Percentiles rank a stretch among this genome's conserved stretches.
phyloP scores from a whole-genome alignment of 495 filamentous ascomycete species.

The Penicillium coffeae region DNA sequence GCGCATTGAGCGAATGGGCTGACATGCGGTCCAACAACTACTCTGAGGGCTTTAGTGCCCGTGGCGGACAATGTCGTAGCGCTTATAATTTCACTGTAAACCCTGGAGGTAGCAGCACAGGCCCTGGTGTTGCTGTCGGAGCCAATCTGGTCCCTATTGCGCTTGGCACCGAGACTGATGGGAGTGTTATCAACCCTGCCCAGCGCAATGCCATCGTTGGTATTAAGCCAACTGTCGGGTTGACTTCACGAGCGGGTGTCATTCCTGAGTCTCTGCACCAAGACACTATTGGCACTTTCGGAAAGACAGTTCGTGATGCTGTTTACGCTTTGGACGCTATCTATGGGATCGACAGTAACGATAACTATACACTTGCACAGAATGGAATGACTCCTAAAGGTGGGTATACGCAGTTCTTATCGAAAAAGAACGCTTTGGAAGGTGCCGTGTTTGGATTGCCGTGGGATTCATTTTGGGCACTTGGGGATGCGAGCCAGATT shows the following conservation, averaged over 20 bases:
- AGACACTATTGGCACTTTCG: constrained; percentile 66
- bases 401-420: constrained; percentile 55
- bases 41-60: constrained; percentile 63
- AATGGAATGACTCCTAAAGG: constrained; percentile 46
- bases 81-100: constrained; percentile 68
- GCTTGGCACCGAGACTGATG: constrained; percentile 72
- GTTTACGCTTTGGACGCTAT: constrained; percentile 63
- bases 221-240: constrained; percentile 64
- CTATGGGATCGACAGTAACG: constrained; percentile 54
- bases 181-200: constrained; percentile 69
- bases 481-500: constrained; percentile 51
- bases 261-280: constrained; percentile 63
- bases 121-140: constrained; percentile 58
- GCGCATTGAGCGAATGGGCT: constrained; percentile 70
- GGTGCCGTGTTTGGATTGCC: constrained; percentile 67
- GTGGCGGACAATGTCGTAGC: constrained; percentile 62
- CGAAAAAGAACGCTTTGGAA: constrained; percentile 48
- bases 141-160: constrained; percentile 60
- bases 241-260: constrained; percentile 48
- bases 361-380: constrained; percentile 60
- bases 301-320: constrained; percentile 62
- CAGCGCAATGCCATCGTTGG: constrained; percentile 62
- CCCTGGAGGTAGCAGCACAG: constrained; percentile 63
- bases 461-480: constrained; percentile 64
- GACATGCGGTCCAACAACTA: constrained; percentile 69